These are phyloP conservation scores for Mikania micrantha DNA, from an alignment of 129 eudicot species.

Conservation along the genomic window DNA sequence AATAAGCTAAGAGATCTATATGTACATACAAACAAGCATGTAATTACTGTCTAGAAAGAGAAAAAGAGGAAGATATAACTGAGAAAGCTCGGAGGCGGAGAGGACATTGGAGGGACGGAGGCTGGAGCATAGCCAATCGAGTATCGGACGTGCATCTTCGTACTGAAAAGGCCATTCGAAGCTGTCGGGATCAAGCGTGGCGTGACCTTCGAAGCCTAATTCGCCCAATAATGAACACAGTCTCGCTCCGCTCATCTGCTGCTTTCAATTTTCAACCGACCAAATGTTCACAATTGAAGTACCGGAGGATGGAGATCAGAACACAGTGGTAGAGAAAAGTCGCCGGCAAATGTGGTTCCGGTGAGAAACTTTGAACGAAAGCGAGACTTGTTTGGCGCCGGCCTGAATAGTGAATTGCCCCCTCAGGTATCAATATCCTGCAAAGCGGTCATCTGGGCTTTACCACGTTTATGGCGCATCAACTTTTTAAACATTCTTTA, in stretches of 20 bases:
- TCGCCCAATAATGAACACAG: conserved; percentile 61
- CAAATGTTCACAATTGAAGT: neutral
- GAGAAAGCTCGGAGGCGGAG: conserved; percentile 72
- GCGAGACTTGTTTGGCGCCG: too few relatives aligned
- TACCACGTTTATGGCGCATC: too few relatives aligned
- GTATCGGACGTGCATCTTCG: conserved; percentile 89
- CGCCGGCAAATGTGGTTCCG: too few relatives aligned
- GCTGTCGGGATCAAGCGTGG: conserved; percentile 72
- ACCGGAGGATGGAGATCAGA: too few relatives aligned
- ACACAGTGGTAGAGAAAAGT: conserved; percentile 24
- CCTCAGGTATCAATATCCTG: too few relatives aligned
- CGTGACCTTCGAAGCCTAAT: conserved; percentile 79
- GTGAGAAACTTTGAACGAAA: too few relatives aligned
- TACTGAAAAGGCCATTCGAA: conserved; percentile 99
- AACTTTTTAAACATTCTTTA: too few relatives aligned
- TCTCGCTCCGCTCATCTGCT: conserved; percentile 64
- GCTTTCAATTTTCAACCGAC: neutral
- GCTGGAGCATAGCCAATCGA: conserved; percentile 88
- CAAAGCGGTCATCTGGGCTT: too few relatives aligned
- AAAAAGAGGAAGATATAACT: conserved; percentile 36
- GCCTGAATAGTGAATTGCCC: too few relatives aligned
- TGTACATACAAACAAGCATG: neutral
- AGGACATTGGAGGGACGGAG: conserved; percentile 94
- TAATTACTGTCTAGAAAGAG: neutral
- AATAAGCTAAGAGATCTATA: neutral